A percentile compares a stretch with the other conserved stretches of the same genome.
Evolutionary conservation across 2,329 filamentous ascomycete genomes (phyloP).

Genomic region (Penicillium digitatum): DNA sequence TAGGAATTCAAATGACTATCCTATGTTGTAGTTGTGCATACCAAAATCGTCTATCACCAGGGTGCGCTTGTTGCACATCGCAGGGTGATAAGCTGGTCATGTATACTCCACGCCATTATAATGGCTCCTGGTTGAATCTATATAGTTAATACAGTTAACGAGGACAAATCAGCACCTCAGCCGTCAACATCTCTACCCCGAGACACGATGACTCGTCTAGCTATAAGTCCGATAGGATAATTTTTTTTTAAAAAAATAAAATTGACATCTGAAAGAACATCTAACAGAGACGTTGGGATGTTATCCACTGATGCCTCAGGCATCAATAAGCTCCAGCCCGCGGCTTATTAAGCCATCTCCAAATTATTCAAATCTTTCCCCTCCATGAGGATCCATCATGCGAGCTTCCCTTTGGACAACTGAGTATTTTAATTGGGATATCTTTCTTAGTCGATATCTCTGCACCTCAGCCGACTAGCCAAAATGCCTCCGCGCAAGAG

Average conservation of each 20-base stretch:
- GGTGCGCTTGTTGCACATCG: not conserved
- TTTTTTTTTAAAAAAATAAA: no score
- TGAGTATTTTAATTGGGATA: constrained; percentile 11
- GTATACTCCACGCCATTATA: not conserved
- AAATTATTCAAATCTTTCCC: constrained; percentile 25
- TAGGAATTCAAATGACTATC: not conserved
- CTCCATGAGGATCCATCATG: constrained; percentile 15
- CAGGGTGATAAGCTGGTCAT: not conserved
- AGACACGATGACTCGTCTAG: not conserved
- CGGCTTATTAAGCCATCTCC: constrained; percentile 21
- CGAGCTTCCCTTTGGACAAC: constrained; percentile 5
- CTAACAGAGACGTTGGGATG: no score
- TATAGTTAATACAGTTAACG: no score
- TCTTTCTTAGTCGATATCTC: not conserved
- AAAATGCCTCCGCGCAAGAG: constrained; percentile 40
- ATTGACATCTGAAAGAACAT: no score
- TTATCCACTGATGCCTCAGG: constrained; percentile 15
- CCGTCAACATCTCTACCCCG: no score
- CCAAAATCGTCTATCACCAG: not conserved
- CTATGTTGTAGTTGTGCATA: not conserved
- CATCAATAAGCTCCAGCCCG: not conserved
- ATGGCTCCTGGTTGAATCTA: not conserved
- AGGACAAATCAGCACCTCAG: no score
- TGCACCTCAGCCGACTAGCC: constrained; percentile 8
- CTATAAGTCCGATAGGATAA: no score